phyloP scores from a whole-genome alignment of 164 flowering plant genomes.

The Brasenia schreberi region DNA sequence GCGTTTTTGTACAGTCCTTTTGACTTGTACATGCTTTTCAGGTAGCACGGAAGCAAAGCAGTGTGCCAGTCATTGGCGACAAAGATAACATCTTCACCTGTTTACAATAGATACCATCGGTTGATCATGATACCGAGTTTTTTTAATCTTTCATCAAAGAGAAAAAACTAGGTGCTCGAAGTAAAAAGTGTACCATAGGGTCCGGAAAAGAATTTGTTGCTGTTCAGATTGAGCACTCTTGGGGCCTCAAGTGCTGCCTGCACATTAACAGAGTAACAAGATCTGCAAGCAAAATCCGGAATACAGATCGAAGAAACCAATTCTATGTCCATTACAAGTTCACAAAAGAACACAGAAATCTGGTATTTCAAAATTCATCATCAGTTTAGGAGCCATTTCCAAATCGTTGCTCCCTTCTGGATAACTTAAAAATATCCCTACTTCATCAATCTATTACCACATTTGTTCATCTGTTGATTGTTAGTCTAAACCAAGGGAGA shows the following conservation, averaged over 20 bases:
- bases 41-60: constrained; percentile 73
- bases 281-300: background rate
- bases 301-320: background rate
- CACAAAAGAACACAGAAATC: too few species aligned
- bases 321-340: too few species aligned
- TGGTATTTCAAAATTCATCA: too few species aligned
- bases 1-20: constrained; percentile 51
- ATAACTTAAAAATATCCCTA: too few species aligned
- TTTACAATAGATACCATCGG: background rate
- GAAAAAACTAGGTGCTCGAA: background rate
- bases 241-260: constrained; percentile 93
- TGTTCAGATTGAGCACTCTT: constrained; percentile 54
- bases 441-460: too few species aligned
- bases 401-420: too few species aligned
- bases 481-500: too few species aligned
- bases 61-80: constrained; percentile 86
- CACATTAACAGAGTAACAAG: constrained; percentile 4
- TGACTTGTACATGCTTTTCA: constrained; percentile 48
- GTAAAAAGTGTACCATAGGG: constrained; percentile 49
- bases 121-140: background rate
- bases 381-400: too few species aligned
- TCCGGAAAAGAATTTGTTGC: constrained; percentile 59
- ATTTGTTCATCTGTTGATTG: too few species aligned
- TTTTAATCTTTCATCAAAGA: background rate
- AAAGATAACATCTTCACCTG: constrained; percentile 76